Percentiles rank a stretch among this genome's conserved stretches.
Evolutionary conservation across 2,329 filamentous ascomycete species (phyloP).

Genomic region (Neofusicoccum parvum): DNA sequence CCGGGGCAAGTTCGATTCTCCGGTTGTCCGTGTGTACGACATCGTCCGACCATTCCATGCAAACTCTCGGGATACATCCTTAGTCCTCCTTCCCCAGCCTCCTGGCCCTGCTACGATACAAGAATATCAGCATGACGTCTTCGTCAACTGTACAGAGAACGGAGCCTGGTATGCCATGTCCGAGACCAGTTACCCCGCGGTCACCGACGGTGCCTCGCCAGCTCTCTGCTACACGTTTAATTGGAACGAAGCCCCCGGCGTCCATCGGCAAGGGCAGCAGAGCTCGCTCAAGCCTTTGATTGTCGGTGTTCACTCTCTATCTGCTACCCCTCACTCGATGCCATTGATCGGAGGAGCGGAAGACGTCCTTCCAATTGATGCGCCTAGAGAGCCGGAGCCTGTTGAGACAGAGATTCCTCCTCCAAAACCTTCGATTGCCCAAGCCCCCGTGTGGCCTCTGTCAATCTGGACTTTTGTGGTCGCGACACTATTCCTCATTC

Average conservation of each 20-base stretch:
- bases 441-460: slow-evolving; percentile 5
- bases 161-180: slow-evolving; percentile 96
- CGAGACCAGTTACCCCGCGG: slow-evolving; percentile 80
- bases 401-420: slow-evolving; percentile 6
- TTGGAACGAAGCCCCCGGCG: slow-evolving; percentile 29
- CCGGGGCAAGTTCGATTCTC: slow-evolving; percentile 67
- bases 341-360: slow-evolving; percentile 17
- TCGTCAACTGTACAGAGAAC: slow-evolving; percentile 81
- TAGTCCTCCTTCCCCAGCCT: slow-evolving; percentile 86
- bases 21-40: slow-evolving; percentile 87
- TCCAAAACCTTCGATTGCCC: slow-evolving; percentile 22
- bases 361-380: slow-evolving; percentile 26
- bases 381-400: slow-evolving; percentile 24
- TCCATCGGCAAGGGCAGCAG: slow-evolving; percentile 31
- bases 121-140: slow-evolving; percentile 56
- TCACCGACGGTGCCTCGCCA: slow-evolving; percentile 67
- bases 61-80: slow-evolving; percentile 68
- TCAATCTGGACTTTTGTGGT: slow-evolving; percentile 20
- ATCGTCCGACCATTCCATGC: slow-evolving; percentile 73
- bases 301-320: slow-evolving; percentile 43
- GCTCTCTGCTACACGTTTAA: slow-evolving; percentile 57
- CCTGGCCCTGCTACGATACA: slow-evolving; percentile 58
- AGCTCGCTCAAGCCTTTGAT: slow-evolving; percentile 38
- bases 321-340: neutral
- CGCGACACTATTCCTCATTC: slow-evolving; percentile 13